Evolutionary conservation across 768 basidiomycete species (phyloP), one percentile per base, ranked within the genome.

Genomic region (Tylopilus sp.): DNA sequence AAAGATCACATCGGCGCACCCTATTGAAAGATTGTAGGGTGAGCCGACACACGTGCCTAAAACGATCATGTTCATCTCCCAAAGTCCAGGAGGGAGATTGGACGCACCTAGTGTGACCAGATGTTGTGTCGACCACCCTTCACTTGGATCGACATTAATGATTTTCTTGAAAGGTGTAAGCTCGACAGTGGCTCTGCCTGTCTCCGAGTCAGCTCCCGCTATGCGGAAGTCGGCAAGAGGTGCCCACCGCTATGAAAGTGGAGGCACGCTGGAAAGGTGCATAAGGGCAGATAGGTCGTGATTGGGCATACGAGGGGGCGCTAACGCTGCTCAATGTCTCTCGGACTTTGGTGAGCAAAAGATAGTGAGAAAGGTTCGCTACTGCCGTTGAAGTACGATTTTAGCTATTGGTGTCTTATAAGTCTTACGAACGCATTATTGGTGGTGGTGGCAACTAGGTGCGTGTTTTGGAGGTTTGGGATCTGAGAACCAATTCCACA

Each of bases 251-350:
- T 65, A 60, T 92, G 89, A 61, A 82, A 87, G 72, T 64, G 59
- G 83, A 82, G 38, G 92, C 71, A 36, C 78, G 71, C 24, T 87
- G 79, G 64, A 81, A 90, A 10, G 92, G 74, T 24, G 77, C 71
- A 5, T 71, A 66, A 3, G 91, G 89, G 62, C 91, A 92, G 1
- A 83, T 86, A 25, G 89, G 92, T 12, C 92, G 74, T 38, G 78
- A 80, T 3, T 82, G 72, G 2, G 88, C 83, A 61, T 93, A 92
- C 6, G 73, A 66, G 8, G 79, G 70, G 0, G 86, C 79, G 64
- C 89, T 82, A 71, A 90, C n/a, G n/a, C n/a, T n/a, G n/a, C n/a
- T n/a, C n/a, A n/a, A n/a, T n/a, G n/a, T n/a, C n/a, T n/a, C n/a
- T n/a, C n/a, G n/a, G n/a, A n/a, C n/a, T n/a, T n/a, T n/a, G n/a